Conservation (phyloP, 768 basidiomycete genomes). For the Fomitopsis serialis region DNA sequence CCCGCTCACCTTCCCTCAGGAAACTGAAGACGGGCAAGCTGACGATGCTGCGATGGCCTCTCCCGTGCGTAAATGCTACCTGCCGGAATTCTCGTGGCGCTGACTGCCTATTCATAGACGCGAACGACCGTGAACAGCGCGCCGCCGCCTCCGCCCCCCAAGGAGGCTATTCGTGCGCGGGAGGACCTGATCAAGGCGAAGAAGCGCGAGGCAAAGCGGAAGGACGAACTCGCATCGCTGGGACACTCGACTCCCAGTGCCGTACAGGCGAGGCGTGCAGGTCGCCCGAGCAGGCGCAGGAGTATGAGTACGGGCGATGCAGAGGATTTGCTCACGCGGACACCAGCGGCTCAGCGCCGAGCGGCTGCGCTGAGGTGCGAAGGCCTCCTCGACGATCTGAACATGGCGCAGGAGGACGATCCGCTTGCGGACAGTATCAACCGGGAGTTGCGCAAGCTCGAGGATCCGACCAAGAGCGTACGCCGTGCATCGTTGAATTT, state of each 20-base stretch:
- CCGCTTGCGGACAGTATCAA: constrained; percentile 66
- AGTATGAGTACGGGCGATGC: constrained; percentile 81
- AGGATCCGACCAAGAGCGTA: constrained; percentile 27
- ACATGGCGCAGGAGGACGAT: constrained; percentile 42
- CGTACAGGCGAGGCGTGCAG: constrained; percentile 22
- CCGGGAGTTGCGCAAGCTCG: constrained; percentile 60
- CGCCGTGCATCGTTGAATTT: background rate
- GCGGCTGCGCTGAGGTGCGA: constrained; percentile 28
- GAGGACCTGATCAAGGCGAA: constrained; percentile 71
- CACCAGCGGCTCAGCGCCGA: constrained; percentile 17
- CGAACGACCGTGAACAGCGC: constrained; percentile 1
- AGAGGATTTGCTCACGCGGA: constrained; percentile 33
- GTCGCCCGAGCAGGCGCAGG: constrained; percentile 52
- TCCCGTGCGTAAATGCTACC: no score
- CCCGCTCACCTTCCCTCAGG: background rate
- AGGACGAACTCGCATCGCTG: constrained; percentile 43
- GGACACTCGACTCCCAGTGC: background rate
- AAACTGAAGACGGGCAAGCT: background rate
- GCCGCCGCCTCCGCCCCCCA: constrained; percentile 45
- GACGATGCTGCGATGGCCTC: background rate
- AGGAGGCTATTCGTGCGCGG: constrained; percentile 59
- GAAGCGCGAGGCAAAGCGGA: constrained; percentile 53
- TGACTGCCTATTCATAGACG: background rate
- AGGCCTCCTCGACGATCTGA: constrained; percentile 33
- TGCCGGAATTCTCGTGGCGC: background rate